phyloP scores from a whole-genome alignment of 768 basidiomycete species.

The Neoboletus magnificus region DNA sequence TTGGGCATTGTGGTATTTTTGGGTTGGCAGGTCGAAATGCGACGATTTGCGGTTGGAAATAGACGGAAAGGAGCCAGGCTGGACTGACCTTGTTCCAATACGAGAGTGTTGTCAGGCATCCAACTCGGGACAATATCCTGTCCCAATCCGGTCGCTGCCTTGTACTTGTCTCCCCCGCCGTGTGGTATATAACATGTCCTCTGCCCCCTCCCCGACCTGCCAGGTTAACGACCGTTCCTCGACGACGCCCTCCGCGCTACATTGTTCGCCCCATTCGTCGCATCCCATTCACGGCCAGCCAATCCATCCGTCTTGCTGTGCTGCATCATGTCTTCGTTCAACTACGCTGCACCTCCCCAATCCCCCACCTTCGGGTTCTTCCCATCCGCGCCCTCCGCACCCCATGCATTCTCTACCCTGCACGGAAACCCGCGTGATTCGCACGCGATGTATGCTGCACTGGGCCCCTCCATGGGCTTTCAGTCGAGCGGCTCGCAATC shows the following conservation, averaged over 20 bases:
- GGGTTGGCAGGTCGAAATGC: not conserved
- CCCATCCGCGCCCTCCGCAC: conserved; percentile 50
- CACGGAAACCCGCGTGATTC: conserved; percentile 61
- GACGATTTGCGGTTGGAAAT: too few relatives aligned
- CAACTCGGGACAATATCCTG: conserved; percentile 19
- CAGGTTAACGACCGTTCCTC: conserved; percentile 6
- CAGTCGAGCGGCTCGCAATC: conserved; percentile 24
- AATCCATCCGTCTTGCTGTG: not conserved
- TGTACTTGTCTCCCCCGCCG: conserved; percentile 16
- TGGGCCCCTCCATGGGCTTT: conserved; percentile 32
- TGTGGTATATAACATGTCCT: conserved; percentile 27
- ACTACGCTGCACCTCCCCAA: conserved; percentile 41
- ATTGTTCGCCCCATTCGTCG: conserved; percentile 8
- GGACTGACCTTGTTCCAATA: conserved; percentile 24
- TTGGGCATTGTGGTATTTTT: conserved; percentile 33
- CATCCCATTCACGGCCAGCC: not conserved
- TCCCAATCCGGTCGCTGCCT: conserved; percentile 23
- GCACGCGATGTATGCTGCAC: conserved; percentile 56
- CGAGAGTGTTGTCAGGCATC: too few relatives aligned
- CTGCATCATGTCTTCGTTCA: conserved; percentile 42
- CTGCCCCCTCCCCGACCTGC: conserved; percentile 3
- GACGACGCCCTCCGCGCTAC: conserved; percentile 7
- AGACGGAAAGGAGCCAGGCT: too few relatives aligned
- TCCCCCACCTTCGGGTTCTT: conserved; percentile 62
- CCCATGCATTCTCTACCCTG: conserved; percentile 54